A percentile compares a stretch with the other conserved stretches of the same genome.
These are phyloP conservation scores for Sporothrix inflata DNA, from an alignment of 2,329 filamentous ascomycete species.

Conservation along the genomic window DNA sequence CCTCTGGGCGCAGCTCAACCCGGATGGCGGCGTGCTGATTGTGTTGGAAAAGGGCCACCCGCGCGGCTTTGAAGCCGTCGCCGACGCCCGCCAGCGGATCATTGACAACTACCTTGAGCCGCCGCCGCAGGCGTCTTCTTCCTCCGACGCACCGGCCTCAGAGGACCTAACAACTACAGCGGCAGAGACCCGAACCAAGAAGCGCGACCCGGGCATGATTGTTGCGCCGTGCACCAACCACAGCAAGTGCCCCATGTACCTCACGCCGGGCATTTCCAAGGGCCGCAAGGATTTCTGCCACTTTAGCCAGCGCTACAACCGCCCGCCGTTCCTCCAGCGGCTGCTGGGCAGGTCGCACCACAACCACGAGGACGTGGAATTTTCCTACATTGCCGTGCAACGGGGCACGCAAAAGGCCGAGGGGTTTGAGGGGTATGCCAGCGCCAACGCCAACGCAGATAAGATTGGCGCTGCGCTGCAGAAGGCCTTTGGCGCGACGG, in stretches of 20 bases:
- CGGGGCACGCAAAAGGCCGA: slow-evolving; percentile 56
- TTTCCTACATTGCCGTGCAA: slow-evolving; percentile 85
- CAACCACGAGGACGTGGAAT: slow-evolving; percentile 89
- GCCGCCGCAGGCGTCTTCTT: slow-evolving; percentile 45
- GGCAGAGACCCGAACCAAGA: too few species aligned
- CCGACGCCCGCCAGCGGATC: slow-evolving; percentile 77
- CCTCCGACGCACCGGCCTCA: not conserved
- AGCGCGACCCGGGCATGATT: slow-evolving; percentile 65
- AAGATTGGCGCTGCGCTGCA: slow-evolving; percentile 31
- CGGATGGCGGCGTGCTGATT: slow-evolving; percentile 82
- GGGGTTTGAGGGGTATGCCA: too few species aligned
- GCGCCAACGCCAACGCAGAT: slow-evolving; percentile 41
- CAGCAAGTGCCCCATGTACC: slow-evolving; percentile 84
- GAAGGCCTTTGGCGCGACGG: not conserved
- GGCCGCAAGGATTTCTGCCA: slow-evolving; percentile 90
- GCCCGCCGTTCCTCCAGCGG: slow-evolving; percentile 78
- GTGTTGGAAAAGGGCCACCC: slow-evolving; percentile 90
- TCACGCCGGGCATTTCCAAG: slow-evolving; percentile 65
- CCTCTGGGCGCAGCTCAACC: slow-evolving; percentile 83
- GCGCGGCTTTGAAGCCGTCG: slow-evolving; percentile 89
- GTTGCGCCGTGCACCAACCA: slow-evolving; percentile 88
- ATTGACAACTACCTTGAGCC: slow-evolving; percentile 74
- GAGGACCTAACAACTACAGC: slow-evolving; percentile 32
- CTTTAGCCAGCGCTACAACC: slow-evolving; percentile 86
- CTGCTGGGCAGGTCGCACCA: slow-evolving; percentile 69